Base-by-base conservation (phyloP, 768 basidiomycete genomes). In the Boletus eberwhitei region DNA sequence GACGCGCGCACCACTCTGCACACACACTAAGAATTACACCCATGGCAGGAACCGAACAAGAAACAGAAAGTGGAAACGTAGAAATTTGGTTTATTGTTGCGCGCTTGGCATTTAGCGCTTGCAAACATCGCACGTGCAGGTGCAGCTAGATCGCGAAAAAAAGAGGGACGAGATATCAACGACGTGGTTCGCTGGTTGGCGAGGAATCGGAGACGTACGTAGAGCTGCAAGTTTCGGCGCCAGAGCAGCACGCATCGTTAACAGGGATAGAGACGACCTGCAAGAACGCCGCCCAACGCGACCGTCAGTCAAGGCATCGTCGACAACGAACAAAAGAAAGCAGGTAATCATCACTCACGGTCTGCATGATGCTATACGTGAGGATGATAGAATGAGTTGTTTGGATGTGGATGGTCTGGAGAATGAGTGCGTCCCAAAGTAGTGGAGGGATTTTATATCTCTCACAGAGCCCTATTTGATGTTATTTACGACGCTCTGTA, bases 201-300 rank as follows among this genome's bases (percentile, higher is more conserved):
- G 8, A 35, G 37, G 16, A 21, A 41, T 26, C 2, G n/a, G 6
- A 19, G 13, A 52, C 52, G 0, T 50, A 59, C 60, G 31, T 42
- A 2, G 60, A 53, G 32, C 41, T 32, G 53, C 64, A 66, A 4
- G 17, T 9, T 0, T 42, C 19, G 35, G 42, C 9, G 19, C 47
- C 14, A 19, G 47, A 43, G 48, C 64, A 65, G 60, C 64, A 64
- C 29, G 64, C 56, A 39, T 63, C 46, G 52, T 65, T 57, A 12
- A 63, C 58, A 22, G 47, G 64, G 49, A 52, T 40, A 16, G 60
- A 37, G 46, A 19, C 50, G 47, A 51, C 16, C 59, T 60, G 21
- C 14, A 21, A 22, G 13, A 31, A 35, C 11, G 2, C 2, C 31
- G 22, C 11, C 3, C 22, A 24, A n/a, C 14, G 19, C 24, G 12